These are phyloP conservation scores for Paramecium sexaurelia DNA, from an alignment of 73 alveolate genomes.

Conservation along the genomic window DNA sequence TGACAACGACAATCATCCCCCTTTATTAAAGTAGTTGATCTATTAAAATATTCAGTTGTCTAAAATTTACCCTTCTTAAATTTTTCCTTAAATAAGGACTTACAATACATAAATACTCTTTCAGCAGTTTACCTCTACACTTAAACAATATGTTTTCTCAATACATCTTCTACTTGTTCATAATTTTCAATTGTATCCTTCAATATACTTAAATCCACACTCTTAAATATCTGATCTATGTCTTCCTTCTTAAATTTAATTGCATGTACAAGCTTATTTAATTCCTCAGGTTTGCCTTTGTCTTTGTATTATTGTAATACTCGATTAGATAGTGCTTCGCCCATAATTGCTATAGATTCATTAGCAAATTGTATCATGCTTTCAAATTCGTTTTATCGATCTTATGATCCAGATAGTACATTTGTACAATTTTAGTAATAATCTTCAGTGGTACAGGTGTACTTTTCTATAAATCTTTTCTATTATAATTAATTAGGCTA, in stretches of 20 bases:
- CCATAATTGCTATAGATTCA: constrained; percentile 6
- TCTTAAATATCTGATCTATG: not conserved
- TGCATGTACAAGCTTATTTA: not conserved
- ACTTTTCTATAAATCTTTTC: not conserved
- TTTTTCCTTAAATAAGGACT: not conserved
- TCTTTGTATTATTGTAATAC: not conserved
- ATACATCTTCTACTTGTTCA: not conserved
- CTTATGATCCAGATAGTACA: not conserved
- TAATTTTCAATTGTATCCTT: not conserved
- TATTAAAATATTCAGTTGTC: not conserved
- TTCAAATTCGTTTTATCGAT: not conserved
- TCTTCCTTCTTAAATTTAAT: not conserved
- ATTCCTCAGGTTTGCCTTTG: constrained; percentile 22
- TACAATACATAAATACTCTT: not conserved
- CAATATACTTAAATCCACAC: not conserved
- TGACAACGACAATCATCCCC: not conserved
- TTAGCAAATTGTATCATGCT: constrained; percentile 1
- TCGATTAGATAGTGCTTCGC: constrained; percentile 10
- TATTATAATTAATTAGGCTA: not conserved
- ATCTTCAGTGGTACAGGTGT: constrained; percentile 9
- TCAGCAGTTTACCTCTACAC: constrained; percentile 19
- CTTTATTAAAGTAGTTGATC: not conserved
- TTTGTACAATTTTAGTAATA: not conserved
- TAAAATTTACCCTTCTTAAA: not conserved
- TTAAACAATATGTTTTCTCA: not conserved